A percentile compares a stretch with the other conserved stretches of the same genome.
Conservation (phyloP, 495 filamentous ascomycete species). For the Penicillium lividum region DNA sequence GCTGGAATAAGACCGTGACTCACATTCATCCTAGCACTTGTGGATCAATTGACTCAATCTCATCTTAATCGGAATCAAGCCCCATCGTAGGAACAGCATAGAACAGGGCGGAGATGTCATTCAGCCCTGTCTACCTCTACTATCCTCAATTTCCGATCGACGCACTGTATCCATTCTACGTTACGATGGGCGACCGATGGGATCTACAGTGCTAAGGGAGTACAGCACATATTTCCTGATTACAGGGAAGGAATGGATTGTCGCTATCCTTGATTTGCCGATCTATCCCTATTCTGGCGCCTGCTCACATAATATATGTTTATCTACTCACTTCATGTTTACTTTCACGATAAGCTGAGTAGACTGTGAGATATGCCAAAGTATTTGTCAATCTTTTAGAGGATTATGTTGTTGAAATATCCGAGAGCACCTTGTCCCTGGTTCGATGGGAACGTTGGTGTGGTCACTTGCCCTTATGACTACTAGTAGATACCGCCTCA, state of each 20-base stretch:
- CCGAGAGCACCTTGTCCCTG: too few species aligned
- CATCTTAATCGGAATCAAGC: background rate
- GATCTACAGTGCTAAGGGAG: conserved; percentile 14
- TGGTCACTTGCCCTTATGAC: too few species aligned
- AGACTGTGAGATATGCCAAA: too few species aligned
- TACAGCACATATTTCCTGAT: background rate
- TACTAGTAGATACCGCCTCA: too few species aligned
- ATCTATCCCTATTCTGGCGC: background rate
- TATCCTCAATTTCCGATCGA: background rate
- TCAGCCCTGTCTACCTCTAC: conserved; percentile 11
- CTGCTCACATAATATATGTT: background rate
- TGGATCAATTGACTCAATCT: background rate
- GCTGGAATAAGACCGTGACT: background rate
- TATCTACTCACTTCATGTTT: background rate
- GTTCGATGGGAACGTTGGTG: too few species aligned
- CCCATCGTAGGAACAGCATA: conserved; percentile 3
- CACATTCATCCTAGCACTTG: background rate
- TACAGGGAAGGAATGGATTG: conserved; percentile 17
- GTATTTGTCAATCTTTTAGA: too few species aligned
- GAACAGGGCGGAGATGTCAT: background rate
- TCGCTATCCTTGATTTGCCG: conserved; percentile 3
- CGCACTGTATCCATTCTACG: conserved; percentile 3
- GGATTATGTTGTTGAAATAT: too few species aligned
- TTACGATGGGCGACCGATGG: conserved; percentile 18
- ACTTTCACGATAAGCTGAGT: background rate